Conservation (phyloP, 768 basidiomycete genomes). For the Suillus placidus region DNA sequence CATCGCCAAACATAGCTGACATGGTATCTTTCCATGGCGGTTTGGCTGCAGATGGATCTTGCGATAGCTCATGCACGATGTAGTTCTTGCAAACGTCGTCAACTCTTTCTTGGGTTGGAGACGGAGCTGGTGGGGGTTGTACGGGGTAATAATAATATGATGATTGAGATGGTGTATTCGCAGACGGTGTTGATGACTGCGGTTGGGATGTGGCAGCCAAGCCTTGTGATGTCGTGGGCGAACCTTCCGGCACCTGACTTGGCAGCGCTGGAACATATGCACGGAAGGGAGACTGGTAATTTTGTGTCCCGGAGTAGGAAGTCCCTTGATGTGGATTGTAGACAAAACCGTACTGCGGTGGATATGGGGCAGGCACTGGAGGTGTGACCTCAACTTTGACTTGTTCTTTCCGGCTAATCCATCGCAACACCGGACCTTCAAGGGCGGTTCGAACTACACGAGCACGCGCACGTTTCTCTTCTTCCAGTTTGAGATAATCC, state of each 20-base stretch:
- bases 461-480: conserved; percentile 74
- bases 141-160: conserved; percentile 3
- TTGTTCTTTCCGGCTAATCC: conserved; percentile 69
- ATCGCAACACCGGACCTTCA: conserved; percentile 70
- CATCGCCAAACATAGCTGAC: conserved; percentile 82
- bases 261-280: conserved; percentile 20
- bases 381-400: conserved; percentile 43
- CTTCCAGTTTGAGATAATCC: conserved; percentile 78
- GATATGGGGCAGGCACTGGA: conserved; percentile 27
- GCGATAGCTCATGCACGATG: conserved; percentile 63
- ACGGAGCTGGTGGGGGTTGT: conserved; percentile 15
- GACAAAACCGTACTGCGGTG: conserved; percentile 25
- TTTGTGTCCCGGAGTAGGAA: conserved; percentile 17
- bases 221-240: not conserved
- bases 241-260: not conserved
- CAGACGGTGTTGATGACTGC: conserved; percentile 4
- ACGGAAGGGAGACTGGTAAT: conserved; percentile 28
- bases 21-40: conserved; percentile 75
- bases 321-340: conserved; percentile 22
- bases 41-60: conserved; percentile 47
- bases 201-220: not conserved
- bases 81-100: conserved; percentile 70
- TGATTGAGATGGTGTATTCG: conserved; percentile 5
- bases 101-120: conserved; percentile 33
- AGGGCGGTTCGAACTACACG: conserved; percentile 61